Percentiles rank a stretch among this genome's conserved stretches.
phyloP scores from a whole-genome alignment of 768 basidiomycete species.

The Xerocomellus dryophilus region DNA sequence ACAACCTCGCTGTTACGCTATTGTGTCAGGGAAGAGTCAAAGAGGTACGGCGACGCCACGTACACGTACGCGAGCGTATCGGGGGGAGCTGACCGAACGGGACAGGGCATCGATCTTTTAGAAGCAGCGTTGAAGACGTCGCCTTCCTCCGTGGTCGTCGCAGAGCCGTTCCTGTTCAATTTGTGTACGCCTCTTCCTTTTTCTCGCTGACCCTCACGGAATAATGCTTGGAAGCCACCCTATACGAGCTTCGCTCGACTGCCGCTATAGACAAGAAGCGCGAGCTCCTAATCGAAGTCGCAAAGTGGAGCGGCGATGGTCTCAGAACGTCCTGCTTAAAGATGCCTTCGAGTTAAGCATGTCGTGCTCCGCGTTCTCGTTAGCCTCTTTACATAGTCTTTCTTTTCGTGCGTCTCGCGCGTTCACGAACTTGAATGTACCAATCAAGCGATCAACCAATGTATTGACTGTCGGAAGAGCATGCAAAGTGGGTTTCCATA shows the following conservation, averaged over 20 bases:
- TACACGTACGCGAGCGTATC: no score
- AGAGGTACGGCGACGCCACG: conserved; percentile 46
- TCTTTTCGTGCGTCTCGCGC: not conserved
- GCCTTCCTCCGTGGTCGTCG: conserved; percentile 68
- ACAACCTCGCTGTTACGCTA: conserved; percentile 71
- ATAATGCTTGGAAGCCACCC: conserved; percentile 46
- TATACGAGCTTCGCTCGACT: conserved; percentile 78
- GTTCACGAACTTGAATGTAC: not conserved
- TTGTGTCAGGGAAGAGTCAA: conserved; percentile 69
- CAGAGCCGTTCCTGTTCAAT: conserved; percentile 84
- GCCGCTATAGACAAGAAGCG: conserved; percentile 75
- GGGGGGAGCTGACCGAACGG: not conserved
- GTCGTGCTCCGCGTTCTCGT: not conserved
- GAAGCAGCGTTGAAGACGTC: conserved; percentile 60
- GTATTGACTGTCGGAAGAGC: not conserved
- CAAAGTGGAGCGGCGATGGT: conserved; percentile 86
- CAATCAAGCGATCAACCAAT: not conserved
- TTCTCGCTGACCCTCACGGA: not conserved
- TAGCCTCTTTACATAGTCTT: not conserved
- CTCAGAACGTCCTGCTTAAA: conserved; percentile 74
- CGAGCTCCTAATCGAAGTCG: conserved; percentile 67
- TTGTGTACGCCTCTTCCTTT: conserved; percentile 52
- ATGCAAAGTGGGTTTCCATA: conserved; percentile 19
- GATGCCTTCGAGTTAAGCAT: conserved; percentile 56
- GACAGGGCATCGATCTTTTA: conserved; percentile 67